A percentile compares a stretch with the other conserved stretches of the same genome.
phyloP scores from a whole-genome alignment of 148 eudicot species.

The Nyssa sinensis region DNA sequence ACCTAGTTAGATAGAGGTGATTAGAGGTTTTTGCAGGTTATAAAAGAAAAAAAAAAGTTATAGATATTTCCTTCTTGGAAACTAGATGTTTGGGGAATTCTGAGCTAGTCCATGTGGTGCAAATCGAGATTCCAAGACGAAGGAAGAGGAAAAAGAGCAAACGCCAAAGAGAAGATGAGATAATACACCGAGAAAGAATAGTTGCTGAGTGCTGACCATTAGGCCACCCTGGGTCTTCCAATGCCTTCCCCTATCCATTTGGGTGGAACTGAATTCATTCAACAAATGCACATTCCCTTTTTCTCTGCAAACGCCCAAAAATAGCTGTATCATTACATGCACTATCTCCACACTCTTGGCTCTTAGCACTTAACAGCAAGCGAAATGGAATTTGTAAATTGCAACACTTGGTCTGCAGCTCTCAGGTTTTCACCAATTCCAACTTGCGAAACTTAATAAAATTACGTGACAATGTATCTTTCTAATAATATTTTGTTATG shows the following conservation, averaged over 20 bases:
- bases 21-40: too few relatives aligned
- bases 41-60: too few relatives aligned
- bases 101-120: not conserved
- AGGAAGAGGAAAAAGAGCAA: not conserved
- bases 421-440: not conserved
- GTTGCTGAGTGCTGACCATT: not conserved
- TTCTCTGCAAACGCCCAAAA: not conserved
- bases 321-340: not conserved
- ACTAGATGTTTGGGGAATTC: not conserved
- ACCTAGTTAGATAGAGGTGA: too few relatives aligned
- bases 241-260: not conserved
- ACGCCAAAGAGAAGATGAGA: not conserved
- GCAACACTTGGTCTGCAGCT: not conserved
- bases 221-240: not conserved
- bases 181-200: not conserved
- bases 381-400: not conserved
- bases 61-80: too few relatives aligned
- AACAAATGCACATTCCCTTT: not conserved
- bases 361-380: not conserved
- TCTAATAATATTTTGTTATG: too few relatives aligned
- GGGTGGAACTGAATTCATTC: not conserved
- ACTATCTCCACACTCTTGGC: not conserved
- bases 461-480: too few relatives aligned
- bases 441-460: too few relatives aligned
- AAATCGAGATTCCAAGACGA: not conserved